A percentile compares a stretch with the other conserved stretches of the same genome.
Evolutionary conservation across 169 alveolate genomes (phyloP).

Genomic region (Plasmodium coatneyi): DNA sequence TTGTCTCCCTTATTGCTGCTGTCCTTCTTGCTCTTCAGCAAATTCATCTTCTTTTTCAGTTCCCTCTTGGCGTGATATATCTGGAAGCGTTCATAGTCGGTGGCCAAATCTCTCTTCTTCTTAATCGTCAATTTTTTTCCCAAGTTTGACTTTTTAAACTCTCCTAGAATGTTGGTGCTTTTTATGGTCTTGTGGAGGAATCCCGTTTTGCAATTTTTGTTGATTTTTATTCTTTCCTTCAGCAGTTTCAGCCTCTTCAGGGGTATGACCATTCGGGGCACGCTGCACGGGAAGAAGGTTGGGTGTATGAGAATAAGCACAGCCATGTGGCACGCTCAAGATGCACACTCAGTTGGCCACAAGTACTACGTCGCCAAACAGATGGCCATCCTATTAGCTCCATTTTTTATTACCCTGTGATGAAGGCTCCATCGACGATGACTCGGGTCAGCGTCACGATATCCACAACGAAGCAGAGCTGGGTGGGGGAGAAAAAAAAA

Average conservation of each 20-base stretch:
- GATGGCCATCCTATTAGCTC: neutral
- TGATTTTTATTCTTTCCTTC: conserved; percentile 89
- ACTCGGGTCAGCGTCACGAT: conserved; percentile 89
- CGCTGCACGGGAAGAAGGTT: conserved; percentile 68
- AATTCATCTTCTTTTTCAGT: conserved; percentile 48
- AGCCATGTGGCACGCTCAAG: neutral
- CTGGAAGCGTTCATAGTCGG: conserved; percentile 91
- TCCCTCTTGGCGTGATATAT: conserved; percentile 46
- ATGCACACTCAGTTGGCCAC: neutral
- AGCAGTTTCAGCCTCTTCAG: conserved; percentile 90
- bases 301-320: neutral
- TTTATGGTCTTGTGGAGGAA: conserved; percentile 86
- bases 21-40: neutral
- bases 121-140: conserved; percentile 87
- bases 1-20: neutral
- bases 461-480: conserved; percentile 92
- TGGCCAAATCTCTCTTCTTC: conserved; percentile 84
- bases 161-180: conserved; percentile 82
- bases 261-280: conserved; percentile 91
- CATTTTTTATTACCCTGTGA: conserved; percentile 82
- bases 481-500: neutral
- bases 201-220: conserved; percentile 90
- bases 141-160: conserved; percentile 85
- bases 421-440: conserved; percentile 92
- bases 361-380: neutral